Base-by-base conservation (phyloP, 1,284 basidiomycete genomes). In the Ceratobasidium sp. region DNA sequence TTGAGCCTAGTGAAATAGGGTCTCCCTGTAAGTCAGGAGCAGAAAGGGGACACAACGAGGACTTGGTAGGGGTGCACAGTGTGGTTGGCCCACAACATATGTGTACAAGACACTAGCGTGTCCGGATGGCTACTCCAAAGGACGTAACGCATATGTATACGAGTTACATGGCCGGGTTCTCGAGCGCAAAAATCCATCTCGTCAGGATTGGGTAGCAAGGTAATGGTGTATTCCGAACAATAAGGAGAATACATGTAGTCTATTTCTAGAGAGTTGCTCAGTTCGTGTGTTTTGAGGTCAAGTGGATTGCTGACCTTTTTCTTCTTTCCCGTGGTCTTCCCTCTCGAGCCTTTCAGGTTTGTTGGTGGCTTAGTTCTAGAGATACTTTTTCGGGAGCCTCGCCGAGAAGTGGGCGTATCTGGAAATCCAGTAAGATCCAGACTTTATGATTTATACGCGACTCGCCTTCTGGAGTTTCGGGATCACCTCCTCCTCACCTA, bases 381-480 rank as follows among this genome's bases (percentile, higher is more conserved):
- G 4, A 29, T 20, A 12, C 62, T 40, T 45, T 67, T 67, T 10
- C 62, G 62, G 10, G 62, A 38, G 8, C 62, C 62, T 20, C 50
- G 27, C 7, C 62, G 62, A n/a, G 62, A n/a, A 8, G 49, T 32
- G 5, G 57, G 62, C 3, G 62, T 29, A 43, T 53, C 62, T 67
- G 43, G 15, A 32, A 17, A 34, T 6, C 22, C 10, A 12, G 12
- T 53, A n/a, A 67, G 60, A 43, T 1, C 42, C 5, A 32, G 6
- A 17, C 31, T 3, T 10, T 32, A 29, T 10, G 8, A n/a, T n/a
- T n/a, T 25, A 42, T 27, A 7, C 72, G 1, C 29, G 25, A 15
- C 62, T 73, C 22, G 72, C 76, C 29, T 65, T 69, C 69, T 60
- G 50, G 32, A 10, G 38, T 20, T 15, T 70, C 57, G 13, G 69